phyloP scores from a whole-genome alignment of 208 protist genomes.

The Acanthamoeba divionensis region DNA sequence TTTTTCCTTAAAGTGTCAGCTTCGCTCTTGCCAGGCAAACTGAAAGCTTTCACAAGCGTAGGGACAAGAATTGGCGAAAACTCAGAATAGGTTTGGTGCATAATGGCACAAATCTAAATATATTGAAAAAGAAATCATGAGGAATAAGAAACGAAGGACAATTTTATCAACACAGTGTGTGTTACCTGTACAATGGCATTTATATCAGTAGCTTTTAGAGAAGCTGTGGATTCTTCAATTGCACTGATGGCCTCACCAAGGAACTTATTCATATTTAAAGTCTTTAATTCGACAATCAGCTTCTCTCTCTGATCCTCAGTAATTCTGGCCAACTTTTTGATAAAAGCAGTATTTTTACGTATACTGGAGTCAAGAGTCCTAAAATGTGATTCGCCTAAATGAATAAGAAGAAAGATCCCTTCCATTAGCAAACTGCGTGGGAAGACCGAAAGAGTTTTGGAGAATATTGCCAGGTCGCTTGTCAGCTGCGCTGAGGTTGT shows the following conservation, averaged over 20 bases:
- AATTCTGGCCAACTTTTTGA: slow-evolving; percentile 73
- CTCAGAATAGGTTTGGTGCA: slow-evolving; percentile 75
- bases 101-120: slow-evolving; percentile 63
- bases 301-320: slow-evolving; percentile 61
- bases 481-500: not conserved
- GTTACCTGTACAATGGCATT: slow-evolving; percentile 53
- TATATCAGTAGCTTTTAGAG: slow-evolving; percentile 56
- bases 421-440: not conserved
- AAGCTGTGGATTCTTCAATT: slow-evolving; percentile 65
- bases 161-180: not conserved
- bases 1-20: slow-evolving; percentile 59
- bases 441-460: slow-evolving; percentile 7
- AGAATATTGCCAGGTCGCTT: not conserved
- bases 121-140: not conserved
- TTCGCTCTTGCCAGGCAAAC: not conserved
- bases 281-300: slow-evolving; percentile 60
- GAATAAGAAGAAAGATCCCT: not conserved
- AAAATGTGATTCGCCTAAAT: not conserved
- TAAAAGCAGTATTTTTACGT: slow-evolving; percentile 69
- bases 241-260: slow-evolving; percentile 69
- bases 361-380: slow-evolving; percentile 62
- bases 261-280: slow-evolving; percentile 75
- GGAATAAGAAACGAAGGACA: no score
- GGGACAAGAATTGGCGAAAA: slow-evolving; percentile 44
- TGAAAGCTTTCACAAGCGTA: slow-evolving; percentile 60